phyloP scores from a whole-genome alignment of 2,329 filamentous ascomycete species.

The Fusarium citri region DNA sequence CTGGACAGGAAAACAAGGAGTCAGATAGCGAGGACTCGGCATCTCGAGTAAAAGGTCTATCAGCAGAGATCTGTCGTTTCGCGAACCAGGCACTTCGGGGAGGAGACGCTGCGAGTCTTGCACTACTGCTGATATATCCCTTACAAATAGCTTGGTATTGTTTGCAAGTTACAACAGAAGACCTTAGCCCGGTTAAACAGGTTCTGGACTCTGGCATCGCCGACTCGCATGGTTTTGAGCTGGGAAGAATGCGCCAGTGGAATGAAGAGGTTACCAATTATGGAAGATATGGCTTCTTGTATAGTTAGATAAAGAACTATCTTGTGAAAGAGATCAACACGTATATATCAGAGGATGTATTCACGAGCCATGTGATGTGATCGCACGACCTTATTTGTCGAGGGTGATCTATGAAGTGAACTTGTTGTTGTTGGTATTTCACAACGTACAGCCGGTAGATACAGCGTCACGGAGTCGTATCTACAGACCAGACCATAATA shows the following conservation, averaged over 20 bases:
- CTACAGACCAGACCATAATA: too few relatives aligned
- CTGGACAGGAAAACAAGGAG: rapidly evolving
- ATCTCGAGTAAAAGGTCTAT: not conserved
- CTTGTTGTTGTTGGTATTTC: not conserved
- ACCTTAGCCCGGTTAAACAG: not conserved
- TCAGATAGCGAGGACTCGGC: not conserved
- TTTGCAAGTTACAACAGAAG: not conserved
- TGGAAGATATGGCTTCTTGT: slow-evolving; percentile 18
- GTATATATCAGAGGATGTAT: not conserved
- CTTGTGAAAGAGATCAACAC: not conserved
- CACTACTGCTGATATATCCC: slow-evolving; percentile 16
- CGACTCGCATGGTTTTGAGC: slow-evolving; percentile 23
- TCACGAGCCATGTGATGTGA: not conserved
- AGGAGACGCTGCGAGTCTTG: not conserved
- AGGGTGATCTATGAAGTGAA: too few relatives aligned
- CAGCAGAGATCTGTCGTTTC: slow-evolving; percentile 20
- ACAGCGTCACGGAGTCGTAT: too few relatives aligned
- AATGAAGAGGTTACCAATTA: not conserved
- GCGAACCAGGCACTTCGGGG: slow-evolving; percentile 3
- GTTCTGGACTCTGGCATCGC: slow-evolving; percentile 23
- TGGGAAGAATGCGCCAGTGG: slow-evolving; percentile 26
- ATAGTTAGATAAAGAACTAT: not conserved
- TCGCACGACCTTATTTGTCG: not conserved
- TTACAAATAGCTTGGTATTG: slow-evolving; percentile 29
- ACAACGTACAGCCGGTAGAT: too few relatives aligned